Evolutionary conservation across 805 yeast genomes (phyloP), one percentile per base, ranked within the genome.

Genomic region (Ogataea methanolica): DNA sequence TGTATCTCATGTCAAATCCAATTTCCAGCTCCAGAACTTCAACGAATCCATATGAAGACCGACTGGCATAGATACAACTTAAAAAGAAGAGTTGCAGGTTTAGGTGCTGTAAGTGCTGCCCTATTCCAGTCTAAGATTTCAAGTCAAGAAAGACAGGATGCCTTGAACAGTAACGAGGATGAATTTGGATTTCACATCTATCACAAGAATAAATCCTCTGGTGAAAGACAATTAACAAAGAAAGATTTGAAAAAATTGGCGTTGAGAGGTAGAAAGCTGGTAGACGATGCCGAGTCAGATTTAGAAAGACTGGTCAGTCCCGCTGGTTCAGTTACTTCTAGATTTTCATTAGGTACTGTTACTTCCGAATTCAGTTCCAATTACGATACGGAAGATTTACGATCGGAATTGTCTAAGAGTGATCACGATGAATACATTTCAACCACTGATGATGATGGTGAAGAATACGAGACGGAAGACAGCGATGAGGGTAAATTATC

Each of bases 11-110:
- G 99, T 67, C 83, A 82, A 19, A 81, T 89, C 53, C 80, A 82
- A 46, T 92, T 94, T 60, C 80, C 84, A 33, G 75, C 83, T 36
- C 85, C 96, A 12, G 95, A 85, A 54, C 74, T 84, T 47, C 99
- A 94, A 70, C 76, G 98, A 53, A 77, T 77, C 51, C 99, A 94
- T 63, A 94, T 94, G 99, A 89, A 88, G 65, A 83, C 96, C 2
- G 99, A 94, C 46, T 94, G 98, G 99, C 99, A 94, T 62, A 78
- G 99, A 53, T 94, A 94, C 66, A 94, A 94, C 59, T 74, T 94
- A 61, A 94, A 94, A 64, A 82, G 99, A 68, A 76, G 96, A 55
- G 96, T 94, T 21, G 96, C 96, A 1, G 76, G 78, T n/a, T 68
- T 90, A 46, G 80, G 85, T 6, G 83, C 96, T 2, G 80, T 90